Evolutionary conservation across 306 rosid genomes (phyloP), one percentile per base, ranked within the genome.

Genomic region (Begonia peltatifolia): DNA sequence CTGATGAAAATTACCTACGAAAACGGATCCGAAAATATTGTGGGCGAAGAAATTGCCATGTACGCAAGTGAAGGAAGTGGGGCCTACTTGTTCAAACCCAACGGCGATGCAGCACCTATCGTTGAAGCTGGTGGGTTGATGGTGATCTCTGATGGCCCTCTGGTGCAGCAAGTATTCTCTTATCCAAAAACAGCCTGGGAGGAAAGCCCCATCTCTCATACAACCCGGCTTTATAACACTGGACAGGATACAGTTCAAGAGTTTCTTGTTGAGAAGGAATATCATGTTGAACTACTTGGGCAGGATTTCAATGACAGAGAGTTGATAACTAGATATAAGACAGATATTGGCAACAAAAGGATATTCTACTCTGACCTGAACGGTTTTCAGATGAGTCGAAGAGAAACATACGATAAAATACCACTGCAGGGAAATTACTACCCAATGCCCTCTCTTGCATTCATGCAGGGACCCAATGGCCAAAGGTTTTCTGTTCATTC

Each of bases 381-480:
- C 65, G 99, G 99, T 71, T 83, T 86, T 61, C 99, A 90, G 70
- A 90, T 81, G 94, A 86, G 95, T 74, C 74, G 95, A 44, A 79
- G 99, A 77, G 99, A 90, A 74, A 76, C 94, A 18, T 90, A 90
- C 1, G 78, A 81, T 56, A 90, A 90, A 79, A 90, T 90, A 62
- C 99, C 99, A 42, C 52, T 86, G 63, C 99, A 86, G 76, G 99
- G 99, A 22, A 90, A 90, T 65, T 90, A 79, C 74, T 90, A 90
- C 69, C 99, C 99, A 17, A 73, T 90, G 92, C 99, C 99, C 30
- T 65, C 92, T 48, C 86, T 83, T 41, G 94, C 99, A 42, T 90
- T 86, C 73, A 64, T 90, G 56, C 87, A 90, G 64, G 95, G 79
- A 53, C 71, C 82, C 36, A 54, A 79, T 55, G 92, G 99, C n/a